These are phyloP conservation scores for Xylaria nigripes DNA, from an alignment of 495 filamentous ascomycete genomes.

Conservation along the genomic window DNA sequence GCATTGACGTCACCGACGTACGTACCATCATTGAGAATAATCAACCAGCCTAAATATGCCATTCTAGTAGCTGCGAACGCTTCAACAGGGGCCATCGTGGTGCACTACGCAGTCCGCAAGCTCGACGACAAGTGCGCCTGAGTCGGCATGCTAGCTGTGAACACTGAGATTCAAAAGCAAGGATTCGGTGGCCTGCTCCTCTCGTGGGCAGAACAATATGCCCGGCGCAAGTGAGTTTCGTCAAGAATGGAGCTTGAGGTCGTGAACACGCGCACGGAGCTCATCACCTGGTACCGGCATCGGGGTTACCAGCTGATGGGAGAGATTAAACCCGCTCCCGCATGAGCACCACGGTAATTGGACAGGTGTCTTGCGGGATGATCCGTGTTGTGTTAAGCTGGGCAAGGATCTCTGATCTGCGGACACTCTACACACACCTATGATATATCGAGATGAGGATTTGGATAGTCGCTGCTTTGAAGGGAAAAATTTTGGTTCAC, in stretches of 20 bases:
- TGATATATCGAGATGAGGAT: no score
- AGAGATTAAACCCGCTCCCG: conserved; percentile 34
- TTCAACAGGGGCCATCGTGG: conserved; percentile 19
- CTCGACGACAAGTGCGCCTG: conserved; percentile 20
- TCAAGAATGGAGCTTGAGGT: conserved; percentile 30
- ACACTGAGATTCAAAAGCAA: conserved; percentile 26
- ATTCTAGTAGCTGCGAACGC: conserved; percentile 28
- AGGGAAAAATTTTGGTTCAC: no score
- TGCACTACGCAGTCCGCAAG: conserved; percentile 28
- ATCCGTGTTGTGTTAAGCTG: conserved; percentile 34
- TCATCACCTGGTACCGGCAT: conserved; percentile 40
- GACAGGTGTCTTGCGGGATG: conserved; percentile 26
- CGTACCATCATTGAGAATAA: conserved; percentile 30
- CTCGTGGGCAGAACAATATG: conserved; percentile 34
- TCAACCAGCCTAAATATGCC: conserved; percentile 29
- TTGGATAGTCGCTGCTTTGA: no score
- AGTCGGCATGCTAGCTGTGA: conserved; percentile 38
- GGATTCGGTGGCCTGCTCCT: conserved; percentile 37
- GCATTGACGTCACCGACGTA: conserved; percentile 16
- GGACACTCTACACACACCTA: not conserved
- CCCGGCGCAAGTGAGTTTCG: conserved; percentile 23
- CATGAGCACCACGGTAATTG: conserved; percentile 14
- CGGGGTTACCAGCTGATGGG: conserved; percentile 36
- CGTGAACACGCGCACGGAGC: conserved; percentile 30
- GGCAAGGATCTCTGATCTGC: conserved; percentile 17